Conservation (phyloP, 2,329 filamentous ascomycete genomes). For the Coniochaeta prunicola region DNA sequence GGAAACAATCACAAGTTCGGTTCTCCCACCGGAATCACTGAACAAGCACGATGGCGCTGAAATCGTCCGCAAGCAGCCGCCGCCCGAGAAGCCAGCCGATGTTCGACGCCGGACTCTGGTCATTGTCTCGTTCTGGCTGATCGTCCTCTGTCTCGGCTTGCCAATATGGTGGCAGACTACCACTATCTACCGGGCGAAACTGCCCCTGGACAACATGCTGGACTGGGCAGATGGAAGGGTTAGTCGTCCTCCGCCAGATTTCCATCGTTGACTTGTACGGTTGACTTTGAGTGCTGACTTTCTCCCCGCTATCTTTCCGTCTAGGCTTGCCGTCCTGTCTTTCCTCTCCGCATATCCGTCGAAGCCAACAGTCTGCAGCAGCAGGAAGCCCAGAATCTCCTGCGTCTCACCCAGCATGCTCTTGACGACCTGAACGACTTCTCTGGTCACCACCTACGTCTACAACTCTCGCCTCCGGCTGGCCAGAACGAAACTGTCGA, state of each 20-base stretch:
- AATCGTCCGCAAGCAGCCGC: constrained; percentile 43
- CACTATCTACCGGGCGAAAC: constrained; percentile 76
- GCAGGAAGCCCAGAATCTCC: constrained; percentile 62
- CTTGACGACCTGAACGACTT: constrained; percentile 85
- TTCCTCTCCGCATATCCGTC: constrained; percentile 76
- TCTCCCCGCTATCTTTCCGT: not conserved
- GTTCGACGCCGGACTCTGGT: constrained; percentile 65
- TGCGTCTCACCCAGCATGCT: constrained; percentile 76
- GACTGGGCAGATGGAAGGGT: constrained; percentile 90
- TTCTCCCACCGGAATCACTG: not conserved
- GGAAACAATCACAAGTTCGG: constrained; percentile 4
- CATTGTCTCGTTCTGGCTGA: constrained; percentile 82
- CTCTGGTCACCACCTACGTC: constrained; percentile 71
- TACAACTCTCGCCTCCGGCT: constrained; percentile 49
- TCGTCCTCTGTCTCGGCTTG: constrained; percentile 75
- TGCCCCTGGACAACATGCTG: constrained; percentile 81
- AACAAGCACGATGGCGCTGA: constrained; percentile 1
- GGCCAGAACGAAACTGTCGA: constrained; percentile 8
- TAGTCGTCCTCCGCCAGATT: constrained; percentile 13
- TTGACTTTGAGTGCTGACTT: not conserved
- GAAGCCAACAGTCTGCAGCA: constrained; percentile 59
- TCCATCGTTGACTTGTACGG: constrained; percentile 1
- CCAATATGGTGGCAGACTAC: constrained; percentile 97
- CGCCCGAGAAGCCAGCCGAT: constrained; percentile 67
- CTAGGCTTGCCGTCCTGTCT: constrained; percentile 80